These are phyloP conservation scores for Prinsepia uniflora DNA, from an alignment of 306 rosid genomes.

Conservation along the genomic window DNA sequence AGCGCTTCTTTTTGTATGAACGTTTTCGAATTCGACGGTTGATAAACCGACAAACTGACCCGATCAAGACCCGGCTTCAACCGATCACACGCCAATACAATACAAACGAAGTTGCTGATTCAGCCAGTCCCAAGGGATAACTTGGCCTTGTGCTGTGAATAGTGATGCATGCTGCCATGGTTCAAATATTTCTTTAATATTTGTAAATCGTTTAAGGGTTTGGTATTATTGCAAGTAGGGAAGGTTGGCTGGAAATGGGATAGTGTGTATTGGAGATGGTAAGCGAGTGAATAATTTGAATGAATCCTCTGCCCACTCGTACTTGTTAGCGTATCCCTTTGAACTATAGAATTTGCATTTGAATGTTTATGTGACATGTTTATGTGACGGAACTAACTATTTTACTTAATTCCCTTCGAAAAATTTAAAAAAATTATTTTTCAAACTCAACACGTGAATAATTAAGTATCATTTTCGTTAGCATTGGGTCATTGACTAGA, in stretches of 20 bases:
- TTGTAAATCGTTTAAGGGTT: too few relatives aligned
- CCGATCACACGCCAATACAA: neutral
- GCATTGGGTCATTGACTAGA: too few relatives aligned
- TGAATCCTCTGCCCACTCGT: neutral
- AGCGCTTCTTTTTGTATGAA: neutral
- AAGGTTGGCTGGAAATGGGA: neutral
- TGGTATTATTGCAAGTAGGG: neutral
- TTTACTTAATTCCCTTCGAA: too few relatives aligned
- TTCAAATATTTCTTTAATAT: too few relatives aligned
- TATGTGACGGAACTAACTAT: too few relatives aligned
- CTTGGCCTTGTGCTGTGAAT: too few relatives aligned
- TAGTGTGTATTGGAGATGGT: neutral
- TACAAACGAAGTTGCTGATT: neutral
- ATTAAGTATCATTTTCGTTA: too few relatives aligned
- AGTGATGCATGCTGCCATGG: neutral
- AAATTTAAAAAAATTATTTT: too few relatives aligned
- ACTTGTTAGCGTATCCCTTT: too few relatives aligned
- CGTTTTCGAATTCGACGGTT: neutral
- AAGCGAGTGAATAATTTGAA: neutral
- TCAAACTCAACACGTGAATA: too few relatives aligned
- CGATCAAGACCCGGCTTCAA: neutral
- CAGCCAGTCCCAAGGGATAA: neutral
- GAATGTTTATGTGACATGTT: too few relatives aligned
- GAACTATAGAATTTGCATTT: too few relatives aligned
- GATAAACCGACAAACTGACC: neutral